These are phyloP conservation scores for Solanum lignicaule DNA, from an alignment of 257 asterid genomes.

Conservation along the genomic window DNA sequence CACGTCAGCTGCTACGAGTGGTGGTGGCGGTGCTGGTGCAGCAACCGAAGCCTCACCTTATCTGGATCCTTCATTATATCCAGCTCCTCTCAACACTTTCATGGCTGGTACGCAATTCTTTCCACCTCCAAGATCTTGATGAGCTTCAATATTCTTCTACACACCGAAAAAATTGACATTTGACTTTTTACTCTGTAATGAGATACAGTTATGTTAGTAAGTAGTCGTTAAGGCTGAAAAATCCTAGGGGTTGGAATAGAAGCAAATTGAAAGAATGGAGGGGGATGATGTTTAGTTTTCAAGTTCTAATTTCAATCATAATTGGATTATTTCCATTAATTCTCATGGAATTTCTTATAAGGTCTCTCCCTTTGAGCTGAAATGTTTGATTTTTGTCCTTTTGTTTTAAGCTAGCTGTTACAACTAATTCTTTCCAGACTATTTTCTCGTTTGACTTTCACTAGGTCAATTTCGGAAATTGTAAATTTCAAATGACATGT, in stretches of 20 bases:
- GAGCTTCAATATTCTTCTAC: background rate
- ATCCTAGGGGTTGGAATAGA: background rate
- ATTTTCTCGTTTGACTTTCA: background rate
- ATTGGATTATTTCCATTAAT: constrained; percentile 1
- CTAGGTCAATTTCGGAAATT: background rate
- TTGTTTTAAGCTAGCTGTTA: too few species aligned
- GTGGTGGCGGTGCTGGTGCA: constrained; percentile 10
- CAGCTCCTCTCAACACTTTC: constrained; percentile 63
- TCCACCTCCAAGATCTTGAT: constrained; percentile 85
- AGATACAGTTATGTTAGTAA: background rate
- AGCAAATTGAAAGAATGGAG: background rate
- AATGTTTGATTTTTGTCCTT: background rate
- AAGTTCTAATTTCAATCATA: constrained; percentile 20
- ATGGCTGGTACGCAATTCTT: constrained; percentile 95
- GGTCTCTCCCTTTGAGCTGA: background rate
- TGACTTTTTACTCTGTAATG: background rate
- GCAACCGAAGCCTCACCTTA: constrained; percentile 19
- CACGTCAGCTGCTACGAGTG: constrained; percentile 14
- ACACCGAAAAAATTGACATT: background rate
- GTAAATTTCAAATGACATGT: background rate
- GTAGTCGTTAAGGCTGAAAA: background rate
- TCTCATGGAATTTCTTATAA: background rate
- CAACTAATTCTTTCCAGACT: background rate
- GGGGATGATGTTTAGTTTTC: constrained; percentile 15
- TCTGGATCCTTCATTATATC: constrained; percentile 47